Evolutionary conservation across 1,284 basidiomycete species (phyloP), one percentile per base, ranked within the genome.

Genomic region (Leccinum insolens): DNA sequence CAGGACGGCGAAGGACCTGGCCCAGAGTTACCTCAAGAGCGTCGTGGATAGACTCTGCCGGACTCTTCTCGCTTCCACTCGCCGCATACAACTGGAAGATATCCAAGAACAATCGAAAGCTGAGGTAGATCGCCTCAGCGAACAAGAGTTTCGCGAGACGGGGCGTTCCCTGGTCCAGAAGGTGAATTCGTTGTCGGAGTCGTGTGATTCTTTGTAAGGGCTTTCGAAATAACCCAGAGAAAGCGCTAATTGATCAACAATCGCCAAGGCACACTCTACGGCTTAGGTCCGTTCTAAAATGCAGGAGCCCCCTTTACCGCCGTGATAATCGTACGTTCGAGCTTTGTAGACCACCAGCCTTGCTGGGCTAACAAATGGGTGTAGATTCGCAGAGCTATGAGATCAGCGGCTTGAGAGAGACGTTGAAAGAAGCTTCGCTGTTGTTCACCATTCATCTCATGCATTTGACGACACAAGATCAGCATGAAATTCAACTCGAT

Each of bases 401-500:
- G 1, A 39, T 79, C 11, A 63, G 65, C 9, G 78, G 78, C 12
- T 31, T 15, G 7, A 66, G 61, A 37, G 73, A 74, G 34, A 72
- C 63, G 0, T 67, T 66, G 52, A 65, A 72, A 15, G 76, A 76
- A 4, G 73, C 82, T 14, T 66, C 69, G 2, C 41, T 81, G 14
- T 63, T 75, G 63, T 83, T 83, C 67, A 79, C 75, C 1, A 71
- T 86, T 15, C 76, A 81, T 66, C 68, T 72, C 2, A 70, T 88
- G 60, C 74, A 80, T 20, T 69, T 88, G 20, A 80, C 80, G 0
- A 71, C 78, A 4, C 80, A 82, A 25, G 82, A 87, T 67, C 77
- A 76, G 14, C 83, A 87, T 3, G 73, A 74, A 0, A 70, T 85
- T 64, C 82, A 82, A 67, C 71, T 84, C 2, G 72, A 85, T 71